A percentile compares a stretch with the other conserved stretches of the same genome.
Evolutionary conservation across 2,329 filamentous ascomycete species (phyloP).

Genomic region (Hypoxylon sp.): DNA sequence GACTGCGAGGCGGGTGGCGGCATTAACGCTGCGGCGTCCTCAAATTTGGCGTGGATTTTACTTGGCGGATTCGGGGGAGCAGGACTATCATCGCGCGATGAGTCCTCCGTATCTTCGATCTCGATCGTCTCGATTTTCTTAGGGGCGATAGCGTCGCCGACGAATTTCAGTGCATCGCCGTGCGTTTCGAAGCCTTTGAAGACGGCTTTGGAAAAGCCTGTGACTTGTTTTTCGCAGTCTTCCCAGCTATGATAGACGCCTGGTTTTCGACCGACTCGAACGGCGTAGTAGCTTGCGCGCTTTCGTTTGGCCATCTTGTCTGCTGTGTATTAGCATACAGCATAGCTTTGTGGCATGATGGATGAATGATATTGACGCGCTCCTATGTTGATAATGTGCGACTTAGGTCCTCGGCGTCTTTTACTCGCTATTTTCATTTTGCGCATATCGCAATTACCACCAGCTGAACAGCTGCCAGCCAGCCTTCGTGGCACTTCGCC

Average conservation of each 20-base stretch:
- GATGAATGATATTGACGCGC: no score
- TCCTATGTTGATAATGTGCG: no score
- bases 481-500: no score
- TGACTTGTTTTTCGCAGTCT: slow-evolving; percentile 26
- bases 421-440: no score
- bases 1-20: slow-evolving; percentile 38
- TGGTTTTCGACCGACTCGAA: slow-evolving; percentile 32
- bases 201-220: slow-evolving; percentile 11
- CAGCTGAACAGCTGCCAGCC: no score
- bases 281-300: slow-evolving; percentile 33
- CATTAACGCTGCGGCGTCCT: slow-evolving; percentile 10
- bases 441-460: no score
- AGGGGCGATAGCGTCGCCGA: slow-evolving; percentile 1
- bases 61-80: not conserved
- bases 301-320: slow-evolving; percentile 21
- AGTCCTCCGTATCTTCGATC: not conserved
- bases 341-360: no score
- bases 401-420: no score
- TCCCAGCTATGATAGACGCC: slow-evolving; percentile 38
- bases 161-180: slow-evolving; percentile 13
- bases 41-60: not conserved
- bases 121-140: not conserved
- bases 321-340: slow-evolving; percentile 1
- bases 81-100: not conserved
- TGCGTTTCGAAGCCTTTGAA: slow-evolving; percentile 24